A percentile compares a stretch with the other conserved stretches of the same genome.
These are phyloP conservation scores for Fusarium sp. DNA, from an alignment of 2,329 filamentous ascomycete species.

Conservation along the genomic window DNA sequence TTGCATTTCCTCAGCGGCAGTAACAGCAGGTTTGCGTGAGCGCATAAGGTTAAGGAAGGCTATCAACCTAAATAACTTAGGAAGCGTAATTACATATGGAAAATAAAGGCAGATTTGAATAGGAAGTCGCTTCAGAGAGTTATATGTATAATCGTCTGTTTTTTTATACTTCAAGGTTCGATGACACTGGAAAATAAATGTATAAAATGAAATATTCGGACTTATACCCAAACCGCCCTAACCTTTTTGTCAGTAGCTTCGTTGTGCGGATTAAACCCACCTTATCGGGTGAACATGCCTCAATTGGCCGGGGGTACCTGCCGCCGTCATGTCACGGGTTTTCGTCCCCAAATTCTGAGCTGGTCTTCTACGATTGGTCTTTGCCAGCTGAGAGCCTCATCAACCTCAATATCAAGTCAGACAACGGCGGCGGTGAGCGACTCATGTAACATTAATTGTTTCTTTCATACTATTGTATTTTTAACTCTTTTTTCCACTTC, in stretches of 20 bases:
- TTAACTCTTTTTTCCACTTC: background rate
- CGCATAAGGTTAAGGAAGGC: no score
- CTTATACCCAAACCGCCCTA: conserved; percentile 2
- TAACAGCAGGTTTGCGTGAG: background rate
- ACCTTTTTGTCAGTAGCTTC: conserved; percentile 21
- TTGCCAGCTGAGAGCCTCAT: conserved; percentile 33
- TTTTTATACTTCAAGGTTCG: no score
- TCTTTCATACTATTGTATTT: conserved; percentile 23
- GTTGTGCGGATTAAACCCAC: conserved; percentile 23
- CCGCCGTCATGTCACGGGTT: conserved; percentile 45
- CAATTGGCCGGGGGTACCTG: conserved; percentile 23
- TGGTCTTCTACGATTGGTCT: conserved; percentile 31
- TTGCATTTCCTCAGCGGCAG: conserved; percentile 28
- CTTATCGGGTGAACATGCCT: no score
- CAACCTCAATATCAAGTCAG: conserved; percentile 30
- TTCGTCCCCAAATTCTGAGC: conserved; percentile 25
- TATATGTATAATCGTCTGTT: no score
- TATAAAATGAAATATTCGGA: background rate
- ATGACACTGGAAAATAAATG: background rate
- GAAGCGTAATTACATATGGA: no score
- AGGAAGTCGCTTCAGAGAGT: no score
- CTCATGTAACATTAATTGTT: conserved; percentile 44
- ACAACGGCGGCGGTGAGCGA: conserved; percentile 9
- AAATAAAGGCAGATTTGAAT: no score
- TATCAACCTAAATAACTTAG: no score